Evolutionary conservation across 1,284 basidiomycete species (phyloP).

Genomic region (Ganoderma sinense): DNA sequence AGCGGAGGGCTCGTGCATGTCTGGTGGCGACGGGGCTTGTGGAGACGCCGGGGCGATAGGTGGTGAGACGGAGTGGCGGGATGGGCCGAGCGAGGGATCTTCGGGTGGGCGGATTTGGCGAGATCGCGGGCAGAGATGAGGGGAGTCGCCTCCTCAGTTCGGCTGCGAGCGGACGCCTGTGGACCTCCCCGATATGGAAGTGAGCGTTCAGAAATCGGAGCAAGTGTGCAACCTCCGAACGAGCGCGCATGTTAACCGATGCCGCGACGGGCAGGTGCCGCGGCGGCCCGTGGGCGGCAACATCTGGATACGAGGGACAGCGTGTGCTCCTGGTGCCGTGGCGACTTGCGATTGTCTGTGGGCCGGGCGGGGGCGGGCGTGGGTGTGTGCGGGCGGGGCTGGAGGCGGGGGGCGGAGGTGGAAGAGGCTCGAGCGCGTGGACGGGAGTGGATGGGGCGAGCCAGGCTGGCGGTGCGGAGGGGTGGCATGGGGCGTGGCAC

Average conservation of each 20-base stretch:
- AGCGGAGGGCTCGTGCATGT: constrained; percentile 9
- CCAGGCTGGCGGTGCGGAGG: constrained; percentile 22
- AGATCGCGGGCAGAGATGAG: constrained; percentile 37
- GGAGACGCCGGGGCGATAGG: constrained; percentile 18
- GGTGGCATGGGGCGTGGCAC: constrained; percentile 29
- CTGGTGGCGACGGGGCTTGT: constrained; percentile 1
- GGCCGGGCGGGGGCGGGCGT: background rate
- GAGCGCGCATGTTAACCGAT: constrained; percentile 7
- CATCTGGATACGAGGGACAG: background rate
- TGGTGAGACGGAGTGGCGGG: constrained; percentile 26
- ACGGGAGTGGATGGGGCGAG: constrained; percentile 4
- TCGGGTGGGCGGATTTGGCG: constrained; percentile 33
- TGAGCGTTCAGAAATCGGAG: constrained; percentile 23
- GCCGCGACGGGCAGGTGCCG: background rate
- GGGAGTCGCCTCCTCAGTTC: constrained; percentile 33
- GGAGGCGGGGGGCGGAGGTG: constrained; percentile 1
- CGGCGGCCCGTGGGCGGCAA: background rate
- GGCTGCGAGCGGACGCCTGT: constrained; percentile 30
- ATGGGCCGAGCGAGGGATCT: constrained; percentile 34
- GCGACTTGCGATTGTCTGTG: background rate
- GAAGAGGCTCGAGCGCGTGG: constrained; percentile 20
- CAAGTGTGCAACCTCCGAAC: constrained; percentile 21
- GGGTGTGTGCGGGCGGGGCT: constrained; percentile 4
- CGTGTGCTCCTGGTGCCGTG: background rate
- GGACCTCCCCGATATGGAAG: constrained; percentile 24